A percentile compares a stretch with the other conserved stretches of the same genome.
Conservation (phyloP, 2,329 filamentous ascomycete species). For the Calonectria multiphialidica region DNA sequence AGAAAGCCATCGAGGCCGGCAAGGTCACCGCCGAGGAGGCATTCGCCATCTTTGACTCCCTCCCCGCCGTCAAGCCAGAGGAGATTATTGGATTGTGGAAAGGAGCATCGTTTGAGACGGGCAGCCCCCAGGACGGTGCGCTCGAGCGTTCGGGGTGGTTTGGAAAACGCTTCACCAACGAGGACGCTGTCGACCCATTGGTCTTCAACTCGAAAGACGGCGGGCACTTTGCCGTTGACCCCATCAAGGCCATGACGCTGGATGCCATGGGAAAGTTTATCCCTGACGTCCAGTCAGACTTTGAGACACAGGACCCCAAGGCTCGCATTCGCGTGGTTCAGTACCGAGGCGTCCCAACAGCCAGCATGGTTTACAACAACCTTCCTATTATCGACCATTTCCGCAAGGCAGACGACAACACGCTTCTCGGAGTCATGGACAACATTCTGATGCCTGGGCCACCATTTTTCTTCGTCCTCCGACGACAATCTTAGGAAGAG, state of each 20-base stretch:
- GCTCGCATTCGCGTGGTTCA: background rate
- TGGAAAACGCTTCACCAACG: background rate
- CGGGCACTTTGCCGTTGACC: background rate
- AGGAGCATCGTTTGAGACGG: background rate
- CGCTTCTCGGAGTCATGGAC: background rate
- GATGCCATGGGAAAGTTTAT: background rate
- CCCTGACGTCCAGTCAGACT: background rate
- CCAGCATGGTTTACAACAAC: slow-evolving; percentile 1
- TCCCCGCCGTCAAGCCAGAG: background rate
- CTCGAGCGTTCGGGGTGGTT: background rate
- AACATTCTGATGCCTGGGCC: background rate
- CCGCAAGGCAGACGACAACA: background rate
- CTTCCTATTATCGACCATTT: background rate
- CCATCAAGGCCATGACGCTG: background rate
- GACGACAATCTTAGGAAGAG: background rate
- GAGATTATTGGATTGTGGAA: background rate
- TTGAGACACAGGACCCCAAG: background rate
- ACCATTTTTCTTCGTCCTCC: background rate
- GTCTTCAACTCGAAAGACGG: background rate
- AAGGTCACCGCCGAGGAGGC: background rate
- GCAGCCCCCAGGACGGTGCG: background rate
- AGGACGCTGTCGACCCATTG: background rate
- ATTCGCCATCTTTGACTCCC: background rate
- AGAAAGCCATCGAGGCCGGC: background rate
- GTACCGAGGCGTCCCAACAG: background rate